Percentiles rank a stretch among this genome's conserved stretches.
These are phyloP conservation scores for Arachis monticola DNA, from an alignment of 331 rosid genomes.

Conservation along the genomic window DNA sequence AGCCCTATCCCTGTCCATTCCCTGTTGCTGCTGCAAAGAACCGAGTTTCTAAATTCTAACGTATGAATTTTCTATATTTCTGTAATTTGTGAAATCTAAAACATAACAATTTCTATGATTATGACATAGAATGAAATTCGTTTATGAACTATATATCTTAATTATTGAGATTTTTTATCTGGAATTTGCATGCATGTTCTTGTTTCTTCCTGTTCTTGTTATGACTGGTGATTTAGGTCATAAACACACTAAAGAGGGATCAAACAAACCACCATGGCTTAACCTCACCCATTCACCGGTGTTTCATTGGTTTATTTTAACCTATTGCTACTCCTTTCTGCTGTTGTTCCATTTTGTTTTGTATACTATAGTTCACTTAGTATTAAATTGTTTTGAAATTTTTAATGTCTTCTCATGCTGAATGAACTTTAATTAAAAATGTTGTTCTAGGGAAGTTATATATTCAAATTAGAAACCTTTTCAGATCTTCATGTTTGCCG, in stretches of 20 bases:
- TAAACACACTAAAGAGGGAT: slow-evolving; percentile 85
- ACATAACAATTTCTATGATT: background rate
- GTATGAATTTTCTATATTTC: too few species aligned
- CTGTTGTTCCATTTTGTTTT: slow-evolving; percentile 8
- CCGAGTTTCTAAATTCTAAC: too few species aligned
- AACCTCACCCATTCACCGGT: slow-evolving; percentile 78
- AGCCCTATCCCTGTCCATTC: too few species aligned
- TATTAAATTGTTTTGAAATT: background rate
- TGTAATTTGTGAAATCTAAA: too few species aligned
- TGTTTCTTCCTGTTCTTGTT: too few species aligned
- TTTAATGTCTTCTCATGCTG: slow-evolving; percentile 19
- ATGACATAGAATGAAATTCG: too few species aligned
- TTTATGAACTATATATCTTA: too few species aligned
- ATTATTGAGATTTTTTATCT: too few species aligned
- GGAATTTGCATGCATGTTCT: too few species aligned
- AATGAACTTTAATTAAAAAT: slow-evolving; percentile 15
- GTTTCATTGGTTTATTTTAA: slow-evolving; percentile 26
- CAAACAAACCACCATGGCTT: slow-evolving; percentile 89
- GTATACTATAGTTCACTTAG: slow-evolving; percentile 4
- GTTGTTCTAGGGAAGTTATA: slow-evolving; percentile 76
- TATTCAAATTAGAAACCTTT: slow-evolving; percentile 81
- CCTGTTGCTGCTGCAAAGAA: too few species aligned
- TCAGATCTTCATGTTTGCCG: slow-evolving; percentile 87
- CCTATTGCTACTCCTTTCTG: slow-evolving; percentile 19
- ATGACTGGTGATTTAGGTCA: slow-evolving; percentile 52